phyloP scores from a whole-genome alignment of 2,329 filamentous ascomycete genomes.

The Aspergillus vadensis region DNA sequence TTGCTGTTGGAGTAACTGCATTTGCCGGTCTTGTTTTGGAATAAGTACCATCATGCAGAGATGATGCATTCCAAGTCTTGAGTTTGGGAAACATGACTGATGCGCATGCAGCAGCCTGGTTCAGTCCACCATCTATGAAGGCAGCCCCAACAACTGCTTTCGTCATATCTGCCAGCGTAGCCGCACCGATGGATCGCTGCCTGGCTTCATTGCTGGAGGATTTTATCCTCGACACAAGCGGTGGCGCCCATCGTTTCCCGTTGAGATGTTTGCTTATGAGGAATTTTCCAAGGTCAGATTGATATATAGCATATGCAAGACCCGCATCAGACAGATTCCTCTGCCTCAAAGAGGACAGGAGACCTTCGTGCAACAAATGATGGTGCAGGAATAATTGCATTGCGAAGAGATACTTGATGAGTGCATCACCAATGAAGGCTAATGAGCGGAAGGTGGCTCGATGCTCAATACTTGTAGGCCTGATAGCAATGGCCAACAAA shows the following conservation, averaged over 20 bases:
- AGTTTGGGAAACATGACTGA: conserved; percentile 6
- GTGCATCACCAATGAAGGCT: conserved; percentile 4
- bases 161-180: conserved; percentile 3
- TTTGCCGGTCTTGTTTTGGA: neutral
- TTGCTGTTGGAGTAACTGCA: neutral
- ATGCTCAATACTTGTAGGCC: neutral
- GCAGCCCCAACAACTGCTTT: conserved; percentile 8
- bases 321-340: neutral
- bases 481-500: neutral
- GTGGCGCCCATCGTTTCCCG: neutral
- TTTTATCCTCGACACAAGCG: neutral
- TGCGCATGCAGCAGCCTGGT: conserved; percentile 2
- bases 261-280: neutral
- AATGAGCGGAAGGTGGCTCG: neutral
- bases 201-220: neutral
- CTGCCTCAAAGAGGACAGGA: neutral
- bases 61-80: conserved; percentile 7
- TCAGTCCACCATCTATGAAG: neutral
- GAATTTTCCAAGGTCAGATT: neutral
- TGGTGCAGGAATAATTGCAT: conserved; percentile 12
- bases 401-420: neutral
- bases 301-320: neutral
- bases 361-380: conserved; percentile 7
- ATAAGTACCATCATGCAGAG: conserved; percentile 7
- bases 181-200: neutral